Base-by-base conservation (phyloP, 2,329 filamentous ascomycete genomes). In the Hypoxylon sp. region DNA sequence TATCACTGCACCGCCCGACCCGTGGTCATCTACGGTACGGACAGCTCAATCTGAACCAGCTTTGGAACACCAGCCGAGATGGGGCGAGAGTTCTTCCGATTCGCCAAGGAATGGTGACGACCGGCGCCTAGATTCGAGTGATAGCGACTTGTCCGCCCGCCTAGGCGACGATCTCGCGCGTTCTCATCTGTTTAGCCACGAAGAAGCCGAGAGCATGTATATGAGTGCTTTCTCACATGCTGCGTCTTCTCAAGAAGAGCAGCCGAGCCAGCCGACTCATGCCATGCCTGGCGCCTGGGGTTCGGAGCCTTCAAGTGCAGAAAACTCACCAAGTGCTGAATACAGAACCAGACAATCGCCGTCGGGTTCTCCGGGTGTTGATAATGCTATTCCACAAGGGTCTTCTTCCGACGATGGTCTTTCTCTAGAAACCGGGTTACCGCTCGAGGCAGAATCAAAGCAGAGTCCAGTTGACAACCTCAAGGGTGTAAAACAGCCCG, bases 131-230 rank as follows among this genome's bases (percentile, higher is more conserved):
- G 62, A 54, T 26, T 63, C 58, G 41, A 46, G 31, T 55, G 66
- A 62, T 52, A 73, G 70, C 49, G 70, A 70, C 33, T 58, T 49
- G 42, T 61, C 63, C 18, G 71, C 72, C 17, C 65, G 69, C 10
- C 59, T 63, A 26, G 64, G 37, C 29, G 65, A 74, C 26, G 84
- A 88, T 58, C 75, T 90, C 17, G 74, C 82, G 2, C 77, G 84
- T 60, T 94, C 91, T 4, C 87, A 84, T 35, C 69, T 92, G 1
- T 94, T 90, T 68, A 91, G 85, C 29, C 89, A 92, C 56, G 89
- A 92, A 60, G 90, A 94, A 61, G 90, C 90, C 0, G 87, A 91
- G 69, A 95, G 91, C 72, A 90, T 96, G 87, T 96, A 95, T 67
- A 88, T 92, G 87, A 94, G 86, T 61, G 86, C 86, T 1, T 83